These are phyloP conservation scores for Paecilomyces sp. DNA, from an alignment of 2,329 filamentous ascomycete species.

Conservation along the genomic window DNA sequence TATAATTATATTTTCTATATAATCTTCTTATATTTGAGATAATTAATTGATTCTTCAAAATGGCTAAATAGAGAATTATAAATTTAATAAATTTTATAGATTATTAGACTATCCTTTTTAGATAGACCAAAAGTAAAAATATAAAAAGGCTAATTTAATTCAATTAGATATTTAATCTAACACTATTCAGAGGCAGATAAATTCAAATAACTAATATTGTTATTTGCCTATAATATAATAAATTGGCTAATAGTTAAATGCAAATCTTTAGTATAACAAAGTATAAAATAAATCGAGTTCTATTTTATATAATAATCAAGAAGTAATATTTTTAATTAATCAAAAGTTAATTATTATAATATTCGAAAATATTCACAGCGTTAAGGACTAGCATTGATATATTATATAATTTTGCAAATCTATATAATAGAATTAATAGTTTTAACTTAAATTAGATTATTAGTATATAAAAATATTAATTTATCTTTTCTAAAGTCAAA, in stretches of 20 bases:
- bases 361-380: neutral
- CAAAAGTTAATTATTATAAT: neutral
- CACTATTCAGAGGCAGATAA: neutral
- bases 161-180: neutral
- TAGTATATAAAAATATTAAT: no score
- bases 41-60: neutral
- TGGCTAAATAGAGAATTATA: neutral
- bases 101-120: neutral
- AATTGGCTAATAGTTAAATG: neutral
- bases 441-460: no score
- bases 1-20: neutral
- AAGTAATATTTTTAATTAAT: neutral
- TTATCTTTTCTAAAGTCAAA: no score
- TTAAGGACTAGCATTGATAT: neutral
- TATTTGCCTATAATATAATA: neutral
- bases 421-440: neutral
- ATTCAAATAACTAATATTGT: neutral
- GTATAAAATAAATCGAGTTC: neutral
- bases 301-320: neutral
- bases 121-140: neutral
- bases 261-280: neutral
- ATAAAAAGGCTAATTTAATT: neutral
- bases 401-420: neutral
- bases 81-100: neutral
- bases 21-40: neutral